Evolutionary conservation across 495 filamentous ascomycete species (phyloP).

Genomic region (Aspergillus egyptiacus): DNA sequence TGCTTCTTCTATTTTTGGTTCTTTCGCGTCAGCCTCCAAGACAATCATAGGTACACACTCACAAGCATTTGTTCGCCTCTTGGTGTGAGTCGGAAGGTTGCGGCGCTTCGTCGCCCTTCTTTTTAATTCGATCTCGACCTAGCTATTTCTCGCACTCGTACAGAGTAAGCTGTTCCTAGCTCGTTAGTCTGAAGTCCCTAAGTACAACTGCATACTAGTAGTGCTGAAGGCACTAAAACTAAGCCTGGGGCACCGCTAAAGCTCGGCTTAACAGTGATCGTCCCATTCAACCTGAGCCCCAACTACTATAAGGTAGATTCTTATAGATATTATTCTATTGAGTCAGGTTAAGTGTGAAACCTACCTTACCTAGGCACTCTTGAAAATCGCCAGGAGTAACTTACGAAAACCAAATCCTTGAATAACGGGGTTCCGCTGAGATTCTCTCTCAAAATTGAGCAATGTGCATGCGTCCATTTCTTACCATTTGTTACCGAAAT

Average conservation of each 20-base stretch:
- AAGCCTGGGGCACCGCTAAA: not conserved
- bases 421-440: slow-evolving; percentile 1
- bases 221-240: too few relatives aligned
- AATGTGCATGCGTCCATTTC: too few relatives aligned
- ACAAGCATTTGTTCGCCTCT: slow-evolving; percentile 1
- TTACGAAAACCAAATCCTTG: not conserved
- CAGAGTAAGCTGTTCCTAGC: too few relatives aligned
- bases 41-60: not conserved
- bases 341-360: too few relatives aligned
- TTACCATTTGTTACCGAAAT: too few relatives aligned
- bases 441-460: too few relatives aligned
- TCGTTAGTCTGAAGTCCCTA: too few relatives aligned
- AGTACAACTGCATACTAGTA: too few relatives aligned
- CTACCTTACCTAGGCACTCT: too few relatives aligned
- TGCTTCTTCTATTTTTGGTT: slow-evolving; percentile 21
- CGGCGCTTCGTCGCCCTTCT: not conserved
- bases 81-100: not conserved
- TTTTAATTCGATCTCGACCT: not conserved
- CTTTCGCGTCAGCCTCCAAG: slow-evolving; percentile 12
- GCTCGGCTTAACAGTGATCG: not conserved
- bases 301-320: not conserved
- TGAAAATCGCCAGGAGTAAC: too few relatives aligned
- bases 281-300: slow-evolving; percentile 2
- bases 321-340: too few relatives aligned
- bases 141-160: too few relatives aligned